phyloP scores from a whole-genome alignment of 768 basidiomycete genomes.

The Russula vinacea region DNA sequence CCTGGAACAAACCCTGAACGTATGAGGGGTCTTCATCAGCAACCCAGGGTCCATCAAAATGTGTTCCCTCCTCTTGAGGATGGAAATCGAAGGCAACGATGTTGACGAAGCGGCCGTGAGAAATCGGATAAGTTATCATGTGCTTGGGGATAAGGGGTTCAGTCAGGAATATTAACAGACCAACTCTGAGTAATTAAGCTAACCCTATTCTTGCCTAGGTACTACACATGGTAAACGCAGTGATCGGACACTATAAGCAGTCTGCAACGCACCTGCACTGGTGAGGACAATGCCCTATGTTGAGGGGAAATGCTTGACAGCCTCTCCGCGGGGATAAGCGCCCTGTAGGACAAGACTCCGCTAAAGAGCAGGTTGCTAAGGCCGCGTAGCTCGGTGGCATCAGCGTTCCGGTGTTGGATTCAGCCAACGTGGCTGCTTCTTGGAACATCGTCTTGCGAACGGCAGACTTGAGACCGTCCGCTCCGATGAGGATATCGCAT shows the following conservation, averaged over 20 bases:
- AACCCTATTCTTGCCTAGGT: constrained; percentile 46
- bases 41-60: constrained; percentile 15
- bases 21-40: constrained; percentile 5
- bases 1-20: constrained; percentile 11
- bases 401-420: constrained; percentile 40
- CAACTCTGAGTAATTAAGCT: constrained; percentile 37
- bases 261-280: constrained; percentile 45
- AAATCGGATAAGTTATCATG: constrained; percentile 60
- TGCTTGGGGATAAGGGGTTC: constrained; percentile 41
- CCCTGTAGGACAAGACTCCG: constrained; percentile 57
- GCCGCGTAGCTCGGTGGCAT: constrained; percentile 40
- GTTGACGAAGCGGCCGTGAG: constrained; percentile 56
- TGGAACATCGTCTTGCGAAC: constrained; percentile 41
- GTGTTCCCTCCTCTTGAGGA: constrained; percentile 17
- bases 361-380: constrained; percentile 47
- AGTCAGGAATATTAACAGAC: background rate
- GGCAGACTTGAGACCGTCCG: constrained; percentile 62
- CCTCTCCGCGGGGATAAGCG: constrained; percentile 51
- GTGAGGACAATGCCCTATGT: constrained; percentile 47
- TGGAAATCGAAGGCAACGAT: constrained; percentile 20
- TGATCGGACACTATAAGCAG: background rate
- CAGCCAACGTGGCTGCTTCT: constrained; percentile 33
- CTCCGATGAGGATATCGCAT: constrained; percentile 67
- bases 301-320: constrained; percentile 44
- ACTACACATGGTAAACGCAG: constrained; percentile 39